Evolutionary conservation across 1,284 basidiomycete genomes (phyloP).

Genomic region (Boletus sp.): DNA sequence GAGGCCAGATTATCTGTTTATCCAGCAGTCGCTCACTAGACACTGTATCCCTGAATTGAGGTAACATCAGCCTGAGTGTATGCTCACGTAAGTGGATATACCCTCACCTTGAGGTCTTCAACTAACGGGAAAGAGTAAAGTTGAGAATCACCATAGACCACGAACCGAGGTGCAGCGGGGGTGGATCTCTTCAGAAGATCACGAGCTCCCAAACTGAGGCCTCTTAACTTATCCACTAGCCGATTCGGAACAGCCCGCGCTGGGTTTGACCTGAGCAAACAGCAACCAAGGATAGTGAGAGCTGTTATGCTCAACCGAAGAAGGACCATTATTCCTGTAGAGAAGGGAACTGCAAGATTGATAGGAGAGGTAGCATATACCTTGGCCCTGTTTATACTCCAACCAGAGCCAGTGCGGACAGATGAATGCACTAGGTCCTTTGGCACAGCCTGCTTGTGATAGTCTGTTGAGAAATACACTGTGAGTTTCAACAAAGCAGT

Average conservation of each 20-base stretch:
- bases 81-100: not conserved
- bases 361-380: not conserved
- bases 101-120: not conserved
- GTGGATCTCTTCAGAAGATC: not conserved
- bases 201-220: not conserved
- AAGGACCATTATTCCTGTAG: not conserved
- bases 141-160: not conserved
- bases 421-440: too few relatives aligned
- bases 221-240: not conserved
- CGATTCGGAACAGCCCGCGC: not conserved
- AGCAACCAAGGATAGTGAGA: not conserved
- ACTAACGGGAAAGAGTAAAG: not conserved
- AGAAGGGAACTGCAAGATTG: not conserved
- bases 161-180: not conserved
- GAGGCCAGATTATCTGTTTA: not conserved
- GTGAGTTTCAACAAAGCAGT: too few relatives aligned
- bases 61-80: not conserved
- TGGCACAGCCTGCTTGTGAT: too few relatives aligned
- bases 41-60: slow-evolving; percentile 1
- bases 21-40: slow-evolving; percentile 2
- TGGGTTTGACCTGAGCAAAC: not conserved
- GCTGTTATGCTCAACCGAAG: not conserved
- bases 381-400: too few relatives aligned
- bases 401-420: too few relatives aligned
- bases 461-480: too few relatives aligned